Base-by-base conservation (phyloP, 2,329 filamentous ascomycete genomes). In the Calonectria honghensis region DNA sequence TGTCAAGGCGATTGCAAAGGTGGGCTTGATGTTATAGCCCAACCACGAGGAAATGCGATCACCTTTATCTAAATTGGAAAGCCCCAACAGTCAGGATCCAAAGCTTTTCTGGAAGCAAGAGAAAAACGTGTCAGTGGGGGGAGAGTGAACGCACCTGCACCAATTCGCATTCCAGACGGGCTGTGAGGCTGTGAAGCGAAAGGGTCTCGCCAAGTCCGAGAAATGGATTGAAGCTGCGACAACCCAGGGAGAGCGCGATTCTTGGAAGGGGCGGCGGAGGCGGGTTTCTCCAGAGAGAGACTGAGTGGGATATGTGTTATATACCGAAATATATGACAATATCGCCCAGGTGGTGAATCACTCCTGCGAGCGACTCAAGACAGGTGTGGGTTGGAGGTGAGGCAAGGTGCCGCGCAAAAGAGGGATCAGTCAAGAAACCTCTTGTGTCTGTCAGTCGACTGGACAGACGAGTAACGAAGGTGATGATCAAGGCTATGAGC, bases 81-180 rank as follows among this genome's bases (percentile, higher is more conserved):
- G 18, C 3, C 6, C 67, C 68, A 41, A 73, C 37, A 76, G 63
- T 79, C 78, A 73, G 80, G 79, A 39, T 64, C 61, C 61, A 39
- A 39, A 69, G 59, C 35, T 27, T 27, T 48, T 69, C 51, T 65
- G 29, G 59, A 73, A 45, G 31, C 41, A 64, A 45, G 16, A 66
- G 57, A 69, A 27, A 63, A 70, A 63, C 41, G 65, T 61, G 63
- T 70, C 70, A 74, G 77, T 65, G 70, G 70, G 57, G 64, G 65
- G 54, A 20, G 35, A 45, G 35, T 20, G 54, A 77, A 72, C 79
- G 80, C 76, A 81, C 79, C 79, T 79, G 72, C 73, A 79, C 79
- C 68, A 73, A 32, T 78, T 80, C 67, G 78, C 79, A 81, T 81
- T 80, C 79, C 79, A 80, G 76, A 73, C 70, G 75, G 59, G 54